Base-by-base conservation (phyloP, 2,329 filamentous ascomycete genomes). In the Gaeumannomyces tritici region DNA sequence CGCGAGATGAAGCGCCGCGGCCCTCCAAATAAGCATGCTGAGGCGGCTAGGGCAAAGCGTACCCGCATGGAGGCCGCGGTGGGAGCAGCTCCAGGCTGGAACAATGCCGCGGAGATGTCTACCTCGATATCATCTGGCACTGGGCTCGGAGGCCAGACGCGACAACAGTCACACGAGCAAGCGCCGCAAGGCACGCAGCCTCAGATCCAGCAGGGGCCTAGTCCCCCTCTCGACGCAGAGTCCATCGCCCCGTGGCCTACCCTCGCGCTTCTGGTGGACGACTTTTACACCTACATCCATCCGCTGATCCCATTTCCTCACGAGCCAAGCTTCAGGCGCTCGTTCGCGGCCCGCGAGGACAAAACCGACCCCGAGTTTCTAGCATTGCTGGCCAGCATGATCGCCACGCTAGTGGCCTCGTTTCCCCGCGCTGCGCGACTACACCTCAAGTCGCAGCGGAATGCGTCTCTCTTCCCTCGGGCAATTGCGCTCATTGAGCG, bases 211-310 rank as follows among this genome's bases (percentile, higher is more conserved):
- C 42, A 51, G 8, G 42, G 24, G 42, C 21, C 42, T 24, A 21
- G 18, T 51, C 21, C 18, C 42, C n/a, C 64, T n/a, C 70, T 85
- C 18, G 82, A 84, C 64, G 83, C 87, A 59, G 89, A 93, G 70
- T 79, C 83, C 2, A 91, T 93, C 65, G 89, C 88, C 55, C 87
- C 89, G 0, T 79, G 88, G 72, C 82, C 84, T 9, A 84, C 88
- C 13, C 76, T 93, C 61, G 82, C 88, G 68, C 80, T 88, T 2
- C 79, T 92, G 21, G 83, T 93, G 63, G 88, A 92, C 71, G 89
- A 93, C 75, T 93, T 90, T 79, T 93, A 92, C 74, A 91, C 87
- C 24, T 91, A 91, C 71, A 88, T 92, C 61, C 88, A 92, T 68
- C 89, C 89, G 1, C 80, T 93, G 11, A 84, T 84, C 63, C 89